Base-by-base conservation (phyloP, 768 basidiomycete species). In the Lentinula guzmanii region DNA sequence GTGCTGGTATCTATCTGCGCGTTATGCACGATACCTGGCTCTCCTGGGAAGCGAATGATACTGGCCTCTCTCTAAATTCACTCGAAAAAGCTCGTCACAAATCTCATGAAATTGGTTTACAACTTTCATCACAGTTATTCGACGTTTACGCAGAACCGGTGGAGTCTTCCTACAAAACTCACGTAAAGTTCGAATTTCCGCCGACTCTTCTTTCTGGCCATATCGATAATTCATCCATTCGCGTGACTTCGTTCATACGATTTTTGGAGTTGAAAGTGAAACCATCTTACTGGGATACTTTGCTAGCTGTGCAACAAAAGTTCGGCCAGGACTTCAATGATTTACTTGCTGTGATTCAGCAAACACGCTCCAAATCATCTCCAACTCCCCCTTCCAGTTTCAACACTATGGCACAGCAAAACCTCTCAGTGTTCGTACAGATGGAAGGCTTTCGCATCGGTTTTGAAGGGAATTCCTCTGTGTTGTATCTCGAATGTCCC, bases 251-350 rank as follows among this genome's bases (percentile, higher is more conserved):
- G 3, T 74, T 87, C 33, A 72, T 95, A 45, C 90, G 91, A 9
- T 83, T 84, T 60, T 81, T 93, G 64, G 80, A 86, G 41, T 73
- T 91, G 61, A 87, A 82, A 68, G 79, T 95, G 61, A 93, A 90
- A 67, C 90, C 91, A 4, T 83, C 85, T 0, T 86, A 93, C 66
- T 87, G 91, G 85, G 93, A 95, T 68, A 90, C 89, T 4, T 71
- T 94, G 3, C 79, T 95, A 2, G 83, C 82, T 4, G 89, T 95
- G 8, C 93, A 93, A 68, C 90, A 91, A 64, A 93, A 93, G 68
- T 94, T 94, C 61, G 93, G 91, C 5, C 87, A 89, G 67, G 93
- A 95, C 72, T 90, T 94, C 72, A 88, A 89, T 64, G 93, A 95
- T 62, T 76, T 94, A 31, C 72, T 94, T 11, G 73, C 79, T 5